Base-by-base conservation (phyloP, 1,139 yeast genomes). In the Scheffersomyces illinoinensis region DNA sequence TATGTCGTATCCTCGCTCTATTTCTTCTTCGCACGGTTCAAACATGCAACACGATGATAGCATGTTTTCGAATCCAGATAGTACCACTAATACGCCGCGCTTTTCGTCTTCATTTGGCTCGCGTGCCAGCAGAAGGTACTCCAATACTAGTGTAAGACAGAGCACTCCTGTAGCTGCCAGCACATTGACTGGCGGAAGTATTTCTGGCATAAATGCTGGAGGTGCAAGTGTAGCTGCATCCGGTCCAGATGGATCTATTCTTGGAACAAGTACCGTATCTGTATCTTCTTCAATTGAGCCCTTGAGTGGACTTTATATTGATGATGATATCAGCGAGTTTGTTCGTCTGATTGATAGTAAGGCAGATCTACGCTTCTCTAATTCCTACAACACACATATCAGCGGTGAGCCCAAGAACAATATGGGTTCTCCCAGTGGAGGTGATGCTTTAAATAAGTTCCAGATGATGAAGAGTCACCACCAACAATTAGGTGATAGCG, bases 281-380 rank as follows among this genome's bases (percentile, higher is more conserved):
- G 65, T 63, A 14, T 61, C 68, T 12, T 68, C 76, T n/a, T 71
- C 76, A 1, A 77, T 71, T 24, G 73, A 76, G 1, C 82, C 83
- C 6, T 66, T 75, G 50, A 78, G 82, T 63, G 83, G 84, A 4
- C 65, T 79, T 12, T 78, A 79, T 62, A 73, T 76, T 26, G 93
- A 88, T 64, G 93, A 90, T 59, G 97, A 90, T 65, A 79, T 93
- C 33, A 85, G 90, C 58, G 92, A 89, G 57, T 93, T 93, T 76
- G 91, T 93, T 56, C 83, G 87, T 63, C 81, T 92, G 85, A 85
- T 93, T 55, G 98, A 95, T 64, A 86, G 89, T 55, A 85, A 83
- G 62, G 78, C 81, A 2, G 88, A 85, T 61, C 71, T 86, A 39
- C 70, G 85, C 53, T 72, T 79, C 56, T 67, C 74, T 2, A 54